Conservation (phyloP, 139 green algal species). For the Chlorella vulgaris region DNA sequence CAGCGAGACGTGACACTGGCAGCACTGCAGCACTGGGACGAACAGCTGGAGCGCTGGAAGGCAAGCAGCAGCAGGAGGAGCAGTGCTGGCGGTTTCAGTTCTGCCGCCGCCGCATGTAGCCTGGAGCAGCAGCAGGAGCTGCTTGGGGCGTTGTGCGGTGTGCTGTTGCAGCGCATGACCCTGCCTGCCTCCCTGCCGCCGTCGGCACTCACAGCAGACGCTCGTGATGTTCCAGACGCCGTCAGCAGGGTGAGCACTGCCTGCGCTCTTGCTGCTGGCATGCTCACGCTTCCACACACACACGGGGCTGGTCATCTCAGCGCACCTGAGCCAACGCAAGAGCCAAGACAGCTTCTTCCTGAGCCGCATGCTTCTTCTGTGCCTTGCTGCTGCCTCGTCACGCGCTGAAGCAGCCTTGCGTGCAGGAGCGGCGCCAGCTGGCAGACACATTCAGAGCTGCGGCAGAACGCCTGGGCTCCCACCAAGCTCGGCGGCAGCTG, state of each 20-base stretch:
- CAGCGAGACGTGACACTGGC: conserved; percentile 50
- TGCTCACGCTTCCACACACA: no score
- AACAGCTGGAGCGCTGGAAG: conserved; percentile 5
- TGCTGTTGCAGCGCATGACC: conserved; percentile 53
- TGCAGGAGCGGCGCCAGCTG: conserved; percentile 63
- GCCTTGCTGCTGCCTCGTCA: no score
- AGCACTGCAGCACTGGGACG: conserved; percentile 42
- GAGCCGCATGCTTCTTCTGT: no score
- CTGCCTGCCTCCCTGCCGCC: conserved; percentile 36
- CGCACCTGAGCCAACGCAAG: no score
- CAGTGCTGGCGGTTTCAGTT: background rate
- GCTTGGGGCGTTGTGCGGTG: conserved; percentile 51
- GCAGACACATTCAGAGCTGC: conserved; percentile 49
- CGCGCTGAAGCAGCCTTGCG: background rate
- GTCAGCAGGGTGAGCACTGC: conserved; percentile 52
- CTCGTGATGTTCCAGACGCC: conserved; percentile 61
- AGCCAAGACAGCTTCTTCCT: no score
- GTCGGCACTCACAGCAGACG: conserved; percentile 55
- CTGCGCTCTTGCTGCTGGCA: background rate
- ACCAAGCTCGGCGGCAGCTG: conserved; percentile 23
- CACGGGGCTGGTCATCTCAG: no score
- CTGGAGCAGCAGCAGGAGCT: conserved; percentile 40
- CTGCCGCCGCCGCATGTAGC: background rate
- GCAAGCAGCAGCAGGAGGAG: background rate
- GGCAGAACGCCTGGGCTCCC: background rate